Percentiles rank a stretch among this genome's conserved stretches.
Conservation (phyloP, 2,329 filamentous ascomycete species). For the Ceratocystis cacaofunesta region DNA sequence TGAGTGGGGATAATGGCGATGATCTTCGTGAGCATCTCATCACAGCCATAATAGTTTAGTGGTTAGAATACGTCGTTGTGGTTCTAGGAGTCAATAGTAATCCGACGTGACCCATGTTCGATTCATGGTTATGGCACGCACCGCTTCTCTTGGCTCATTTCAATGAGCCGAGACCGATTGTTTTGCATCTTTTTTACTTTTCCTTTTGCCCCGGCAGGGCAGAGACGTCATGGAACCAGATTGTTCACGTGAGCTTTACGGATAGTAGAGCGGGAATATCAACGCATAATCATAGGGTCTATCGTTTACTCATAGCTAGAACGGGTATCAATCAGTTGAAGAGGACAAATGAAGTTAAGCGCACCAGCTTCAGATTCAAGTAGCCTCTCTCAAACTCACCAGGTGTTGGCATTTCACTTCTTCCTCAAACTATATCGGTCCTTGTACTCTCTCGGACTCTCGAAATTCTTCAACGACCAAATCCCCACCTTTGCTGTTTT, state of each 20-base stretch:
- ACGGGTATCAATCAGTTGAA: not conserved
- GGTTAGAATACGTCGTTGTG: slow-evolving; percentile 16
- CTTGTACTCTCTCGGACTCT: slow-evolving; percentile 85
- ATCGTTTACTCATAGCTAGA: not conserved
- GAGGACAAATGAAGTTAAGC: not conserved
- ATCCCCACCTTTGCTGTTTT: slow-evolving; percentile 53
- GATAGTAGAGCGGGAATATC: not conserved
- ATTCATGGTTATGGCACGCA: slow-evolving; percentile 15
- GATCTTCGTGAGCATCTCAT: not conserved
- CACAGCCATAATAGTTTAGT: slow-evolving; percentile 15
- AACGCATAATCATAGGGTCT: not conserved
- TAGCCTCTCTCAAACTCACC: not conserved
- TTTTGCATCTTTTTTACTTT: not conserved
- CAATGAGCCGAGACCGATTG: not conserved
- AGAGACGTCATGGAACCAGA: too few relatives aligned
- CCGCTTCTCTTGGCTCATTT: not conserved
- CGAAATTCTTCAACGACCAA: slow-evolving; percentile 58
- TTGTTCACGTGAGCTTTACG: not conserved
- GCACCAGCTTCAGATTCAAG: not conserved
- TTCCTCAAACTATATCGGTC: slow-evolving; percentile 22
- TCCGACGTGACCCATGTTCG: slow-evolving; percentile 16
- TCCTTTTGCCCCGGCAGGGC: not conserved
- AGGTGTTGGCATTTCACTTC: not conserved
- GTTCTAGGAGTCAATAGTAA: slow-evolving; percentile 1
- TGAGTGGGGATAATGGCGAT: not conserved